Conservation (phyloP, 305 asterid species). For the Fraxinus baroniana region DNA sequence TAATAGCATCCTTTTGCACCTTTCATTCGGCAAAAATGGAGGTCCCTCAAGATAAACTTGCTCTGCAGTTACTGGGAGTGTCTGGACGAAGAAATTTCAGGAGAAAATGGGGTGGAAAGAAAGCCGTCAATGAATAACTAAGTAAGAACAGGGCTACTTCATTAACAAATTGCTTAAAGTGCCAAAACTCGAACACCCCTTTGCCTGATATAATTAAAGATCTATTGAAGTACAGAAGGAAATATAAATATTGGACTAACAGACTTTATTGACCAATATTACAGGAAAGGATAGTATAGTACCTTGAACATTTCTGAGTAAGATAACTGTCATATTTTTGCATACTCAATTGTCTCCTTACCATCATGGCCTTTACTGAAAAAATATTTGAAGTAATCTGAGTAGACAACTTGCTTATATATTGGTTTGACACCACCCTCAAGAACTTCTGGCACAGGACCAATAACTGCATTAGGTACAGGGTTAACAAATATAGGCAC, state of each 20-base stretch:
- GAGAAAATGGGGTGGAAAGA: neutral
- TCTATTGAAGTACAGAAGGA: neutral
- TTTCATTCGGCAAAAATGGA: neutral
- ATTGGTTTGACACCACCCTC: constrained; percentile 41
- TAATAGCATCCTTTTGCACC: neutral
- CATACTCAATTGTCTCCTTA: constrained; percentile 48
- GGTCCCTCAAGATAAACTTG: neutral
- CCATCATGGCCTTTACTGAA: constrained; percentile 58
- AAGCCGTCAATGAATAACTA: neutral
- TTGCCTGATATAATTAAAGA: neutral
- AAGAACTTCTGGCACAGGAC: constrained; percentile 45
- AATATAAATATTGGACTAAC: neutral
- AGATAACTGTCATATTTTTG: constrained; percentile 31
- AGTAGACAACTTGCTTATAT: constrained; percentile 39
- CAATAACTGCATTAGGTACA: constrained; percentile 34
- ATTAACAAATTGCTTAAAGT: neutral
- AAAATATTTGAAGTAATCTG: constrained; percentile 55
- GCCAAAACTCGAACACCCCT: neutral
- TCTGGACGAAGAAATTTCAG: neutral
- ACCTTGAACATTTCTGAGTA: neutral
- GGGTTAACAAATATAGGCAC: constrained; percentile 55
- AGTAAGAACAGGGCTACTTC: neutral
- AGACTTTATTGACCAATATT: neutral
- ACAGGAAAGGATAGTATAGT: neutral
- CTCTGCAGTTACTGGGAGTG: neutral